phyloP scores from a whole-genome alignment of 805 yeast genomes.

The Allodekkera sacchari region DNA sequence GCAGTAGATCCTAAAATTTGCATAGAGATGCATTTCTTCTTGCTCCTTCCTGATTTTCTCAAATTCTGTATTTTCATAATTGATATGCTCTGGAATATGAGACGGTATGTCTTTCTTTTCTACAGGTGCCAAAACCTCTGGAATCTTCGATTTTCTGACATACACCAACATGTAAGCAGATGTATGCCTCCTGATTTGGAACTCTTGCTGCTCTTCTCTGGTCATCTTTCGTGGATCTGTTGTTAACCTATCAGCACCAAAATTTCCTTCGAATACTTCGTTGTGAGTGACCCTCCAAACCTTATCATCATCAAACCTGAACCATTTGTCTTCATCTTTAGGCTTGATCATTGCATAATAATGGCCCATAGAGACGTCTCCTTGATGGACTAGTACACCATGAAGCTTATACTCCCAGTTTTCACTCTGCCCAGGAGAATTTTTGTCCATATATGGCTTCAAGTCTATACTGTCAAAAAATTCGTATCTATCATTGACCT shows the following conservation, averaged over 20 bases:
- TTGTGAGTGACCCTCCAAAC: conserved; percentile 79
- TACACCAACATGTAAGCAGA: conserved; percentile 97
- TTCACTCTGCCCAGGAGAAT: conserved; percentile 34
- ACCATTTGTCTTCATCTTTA: conserved; percentile 62
- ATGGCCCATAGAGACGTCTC: conserved; percentile 94
- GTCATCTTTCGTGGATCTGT: conserved; percentile 42
- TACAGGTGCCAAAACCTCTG: conserved; percentile 51
- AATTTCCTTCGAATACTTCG: conserved; percentile 88
- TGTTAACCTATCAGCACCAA: conserved; percentile 65
- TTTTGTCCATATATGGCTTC: conserved; percentile 65
- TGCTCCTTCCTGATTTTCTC: conserved; percentile 46
- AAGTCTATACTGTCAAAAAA: conserved; percentile 80
- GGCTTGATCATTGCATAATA: conserved; percentile 94
- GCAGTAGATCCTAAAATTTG: conserved; percentile 50
- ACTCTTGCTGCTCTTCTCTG: conserved; percentile 53
- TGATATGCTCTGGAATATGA: conserved; percentile 59
- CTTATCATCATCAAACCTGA: conserved; percentile 88
- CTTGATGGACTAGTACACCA: conserved; percentile 93
- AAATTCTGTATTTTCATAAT: conserved; percentile 51
- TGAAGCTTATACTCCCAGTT: conserved; percentile 78
- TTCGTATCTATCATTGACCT: conserved; percentile 87
- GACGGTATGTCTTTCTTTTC: conserved; percentile 51
- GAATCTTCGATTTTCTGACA: conserved; percentile 54
- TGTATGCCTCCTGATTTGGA: conserved; percentile 70
- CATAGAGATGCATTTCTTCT: conserved; percentile 64